Percentiles rank a stretch among this genome's conserved stretches.
phyloP scores from a whole-genome alignment of 768 basidiomycete genomes.

The Cubamyces sp. region DNA sequence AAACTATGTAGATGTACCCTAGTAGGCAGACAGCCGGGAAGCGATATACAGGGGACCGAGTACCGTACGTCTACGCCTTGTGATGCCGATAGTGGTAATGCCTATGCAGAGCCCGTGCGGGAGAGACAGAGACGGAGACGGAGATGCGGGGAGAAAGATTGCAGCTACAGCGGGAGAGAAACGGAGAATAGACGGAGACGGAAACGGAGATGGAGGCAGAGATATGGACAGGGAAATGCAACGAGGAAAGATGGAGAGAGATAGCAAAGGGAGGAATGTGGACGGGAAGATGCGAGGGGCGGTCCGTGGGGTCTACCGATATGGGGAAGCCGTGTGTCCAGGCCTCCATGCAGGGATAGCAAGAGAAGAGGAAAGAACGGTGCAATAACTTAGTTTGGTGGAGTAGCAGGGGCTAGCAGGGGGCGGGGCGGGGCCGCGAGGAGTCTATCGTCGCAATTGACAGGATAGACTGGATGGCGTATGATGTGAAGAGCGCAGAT shows the following conservation, averaged over 20 bases:
- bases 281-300: neutral
- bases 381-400: neutral
- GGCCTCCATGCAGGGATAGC: neutral
- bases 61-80: neutral
- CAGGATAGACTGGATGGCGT: neutral
- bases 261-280: neutral
- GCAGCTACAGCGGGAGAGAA: neutral
- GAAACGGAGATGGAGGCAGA: neutral
- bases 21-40: neutral
- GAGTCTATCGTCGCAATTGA: neutral
- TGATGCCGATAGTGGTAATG: neutral
- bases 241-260: neutral
- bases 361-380: no score
- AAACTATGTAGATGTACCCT: neutral
- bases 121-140: no score
- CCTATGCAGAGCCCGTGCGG: neutral
- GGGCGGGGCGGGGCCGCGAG: no score
- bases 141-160: no score
- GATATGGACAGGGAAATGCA: neutral
- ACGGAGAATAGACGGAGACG: neutral
- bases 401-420: neutral
- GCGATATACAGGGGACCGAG: neutral
- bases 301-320: conserved; percentile 7
- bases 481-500: no score
- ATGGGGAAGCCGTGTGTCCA: neutral